Conservation (phyloP, 2,329 filamentous ascomycete species). For the Botryotinia narcissicola region DNA sequence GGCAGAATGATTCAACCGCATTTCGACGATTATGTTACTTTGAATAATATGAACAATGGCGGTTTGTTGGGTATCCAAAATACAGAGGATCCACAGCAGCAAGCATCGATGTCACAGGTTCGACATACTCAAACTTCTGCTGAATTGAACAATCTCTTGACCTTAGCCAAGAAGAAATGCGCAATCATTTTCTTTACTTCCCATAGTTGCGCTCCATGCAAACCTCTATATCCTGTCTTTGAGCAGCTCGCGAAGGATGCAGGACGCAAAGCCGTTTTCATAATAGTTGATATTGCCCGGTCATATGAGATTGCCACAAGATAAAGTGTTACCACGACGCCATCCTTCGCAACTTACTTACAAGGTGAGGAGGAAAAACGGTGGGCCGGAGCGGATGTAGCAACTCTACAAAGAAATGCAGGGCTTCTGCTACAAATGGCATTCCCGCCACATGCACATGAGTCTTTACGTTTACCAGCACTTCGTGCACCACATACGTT, state of each 20-base stretch:
- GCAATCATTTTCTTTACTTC: conserved; percentile 92
- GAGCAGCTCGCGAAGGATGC: conserved; percentile 75
- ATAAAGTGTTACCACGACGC: conserved; percentile 73
- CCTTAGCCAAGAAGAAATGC: conserved; percentile 61
- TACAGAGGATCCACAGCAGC: conserved; percentile 21
- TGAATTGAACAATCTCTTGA: conserved; percentile 60
- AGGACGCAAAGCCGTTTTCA: conserved; percentile 64
- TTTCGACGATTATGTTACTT: conserved; percentile 60
- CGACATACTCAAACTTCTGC: conserved; percentile 57
- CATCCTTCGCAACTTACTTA: conserved; percentile 84
- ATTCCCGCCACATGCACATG: conserved; percentile 73
- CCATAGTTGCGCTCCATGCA: conserved; percentile 81
- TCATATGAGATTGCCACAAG: conserved; percentile 61
- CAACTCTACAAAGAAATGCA: conserved; percentile 67
- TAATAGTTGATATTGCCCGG: conserved; percentile 77
- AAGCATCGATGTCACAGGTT: conserved; percentile 47
- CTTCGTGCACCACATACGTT: conserved; percentile 62
- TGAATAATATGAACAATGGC: conserved; percentile 56
- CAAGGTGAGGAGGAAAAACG: conserved; percentile 72
- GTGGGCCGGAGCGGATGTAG: conserved; percentile 75
- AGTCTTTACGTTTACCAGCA: conserved; percentile 65
- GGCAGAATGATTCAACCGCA: conserved; percentile 85
- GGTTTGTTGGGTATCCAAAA: conserved; percentile 35
- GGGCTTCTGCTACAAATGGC: conserved; percentile 73
- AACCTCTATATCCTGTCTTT: conserved; percentile 75